A percentile compares a stretch with the other conserved stretches of the same genome.
Conservation (phyloP, 1,284 basidiomycete genomes). For the Afroboletus lepidellus region DNA sequence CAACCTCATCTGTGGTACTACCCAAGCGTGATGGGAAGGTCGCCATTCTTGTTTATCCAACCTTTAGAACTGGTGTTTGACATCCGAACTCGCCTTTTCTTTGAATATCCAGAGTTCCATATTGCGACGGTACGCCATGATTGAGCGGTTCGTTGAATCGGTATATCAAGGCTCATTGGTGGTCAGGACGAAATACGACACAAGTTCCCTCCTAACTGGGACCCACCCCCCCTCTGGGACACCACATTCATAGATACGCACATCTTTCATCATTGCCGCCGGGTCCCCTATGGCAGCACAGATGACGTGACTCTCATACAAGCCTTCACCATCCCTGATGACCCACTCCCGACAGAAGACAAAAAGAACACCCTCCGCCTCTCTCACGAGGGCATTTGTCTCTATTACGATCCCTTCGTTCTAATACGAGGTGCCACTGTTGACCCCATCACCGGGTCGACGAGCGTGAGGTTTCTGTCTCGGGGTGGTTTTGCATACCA, state of each 20-base stretch:
- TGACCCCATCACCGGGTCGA: not conserved
- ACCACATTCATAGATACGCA: slow-evolving; percentile 1
- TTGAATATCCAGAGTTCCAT: slow-evolving; percentile 4
- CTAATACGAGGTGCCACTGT: too few relatives aligned
- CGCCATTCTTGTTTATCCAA: not conserved
- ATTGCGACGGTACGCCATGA: slow-evolving; percentile 1
- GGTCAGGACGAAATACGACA: not conserved
- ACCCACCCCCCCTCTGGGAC: not conserved
- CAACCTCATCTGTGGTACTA: too few relatives aligned
- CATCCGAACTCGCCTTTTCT: slow-evolving; percentile 3
- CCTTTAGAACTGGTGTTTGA: slow-evolving; percentile 2
- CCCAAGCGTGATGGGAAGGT: not conserved
- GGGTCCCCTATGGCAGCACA: too few relatives aligned
- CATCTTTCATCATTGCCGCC: not conserved
- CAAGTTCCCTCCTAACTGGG: too few relatives aligned
- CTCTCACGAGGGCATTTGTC: slow-evolving; percentile 7
- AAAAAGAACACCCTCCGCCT: not conserved
- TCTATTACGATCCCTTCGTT: not conserved
- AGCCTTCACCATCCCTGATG: not conserved
- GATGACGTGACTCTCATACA: slow-evolving; percentile 1
- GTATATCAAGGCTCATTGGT: not conserved
- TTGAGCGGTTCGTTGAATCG: too few relatives aligned
- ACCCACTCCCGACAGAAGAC: not conserved
- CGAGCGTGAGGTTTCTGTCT: not conserved
- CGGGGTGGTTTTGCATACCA: not conserved